A percentile compares a stretch with the other conserved stretches of the same genome.
Conservation (phyloP, 768 basidiomycete species). For the Rhodosporidiobolus odoratus region DNA sequence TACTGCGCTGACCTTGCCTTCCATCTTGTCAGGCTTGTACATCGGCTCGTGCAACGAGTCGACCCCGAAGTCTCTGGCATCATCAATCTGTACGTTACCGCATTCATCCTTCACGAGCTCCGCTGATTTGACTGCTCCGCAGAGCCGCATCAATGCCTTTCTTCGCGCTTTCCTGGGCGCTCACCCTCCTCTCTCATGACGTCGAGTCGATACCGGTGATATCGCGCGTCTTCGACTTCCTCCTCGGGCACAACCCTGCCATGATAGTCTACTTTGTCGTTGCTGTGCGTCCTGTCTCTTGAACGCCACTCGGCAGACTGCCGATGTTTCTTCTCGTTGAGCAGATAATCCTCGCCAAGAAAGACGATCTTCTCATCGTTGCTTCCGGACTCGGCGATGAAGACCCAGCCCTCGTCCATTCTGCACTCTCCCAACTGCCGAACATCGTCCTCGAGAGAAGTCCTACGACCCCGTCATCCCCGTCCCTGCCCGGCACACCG, state of each 20-base stretch:
- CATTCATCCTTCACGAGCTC: neutral
- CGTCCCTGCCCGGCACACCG: neutral
- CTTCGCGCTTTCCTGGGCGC: constrained; percentile 51
- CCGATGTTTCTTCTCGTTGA: too few relatives aligned
- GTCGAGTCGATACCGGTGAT: constrained; percentile 46
- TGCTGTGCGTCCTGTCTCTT: constrained; percentile 44
- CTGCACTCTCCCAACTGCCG: constrained; percentile 44
- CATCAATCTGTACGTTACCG: constrained; percentile 44
- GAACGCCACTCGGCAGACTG: neutral
- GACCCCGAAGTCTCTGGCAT: constrained; percentile 46
- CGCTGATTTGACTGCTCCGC: neutral
- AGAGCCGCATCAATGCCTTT: constrained; percentile 49
- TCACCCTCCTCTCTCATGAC: constrained; percentile 51
- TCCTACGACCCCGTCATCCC: neutral
- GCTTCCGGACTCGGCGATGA: constrained; percentile 30
- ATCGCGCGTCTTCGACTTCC: constrained; percentile 50
- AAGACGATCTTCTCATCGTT: constrained; percentile 44
- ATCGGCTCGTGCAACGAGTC: constrained; percentile 46
- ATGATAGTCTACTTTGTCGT: constrained; percentile 50
- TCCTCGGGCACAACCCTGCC: constrained; percentile 50
- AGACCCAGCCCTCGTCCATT: constrained; percentile 49
- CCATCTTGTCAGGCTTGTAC: constrained; percentile 43
- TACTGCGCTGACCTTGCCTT: neutral
- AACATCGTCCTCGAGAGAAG: constrained; percentile 10
- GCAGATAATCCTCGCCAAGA: constrained; percentile 49